These are phyloP conservation scores for Rubroshorea leprosula DNA, from an alignment of 345 rosid species.

Conservation along the genomic window DNA sequence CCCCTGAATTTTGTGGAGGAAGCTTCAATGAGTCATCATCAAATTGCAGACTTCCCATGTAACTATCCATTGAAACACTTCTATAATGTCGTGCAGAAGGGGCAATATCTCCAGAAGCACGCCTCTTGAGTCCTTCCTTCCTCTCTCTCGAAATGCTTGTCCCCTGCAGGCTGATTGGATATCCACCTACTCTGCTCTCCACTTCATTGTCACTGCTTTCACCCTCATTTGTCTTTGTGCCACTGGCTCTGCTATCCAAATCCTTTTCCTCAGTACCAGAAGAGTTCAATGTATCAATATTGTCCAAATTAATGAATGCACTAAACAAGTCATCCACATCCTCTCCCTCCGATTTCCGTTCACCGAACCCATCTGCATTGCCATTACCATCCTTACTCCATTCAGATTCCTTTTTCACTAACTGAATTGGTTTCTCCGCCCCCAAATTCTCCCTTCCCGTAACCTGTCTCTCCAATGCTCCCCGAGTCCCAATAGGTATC, in stretches of 20 bases:
- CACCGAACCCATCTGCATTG: slow-evolving; percentile 36
- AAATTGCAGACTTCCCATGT: slow-evolving; percentile 46
- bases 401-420: slow-evolving; percentile 27
- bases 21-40: slow-evolving; percentile 36
- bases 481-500: slow-evolving; percentile 14
- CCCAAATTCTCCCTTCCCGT: slow-evolving; percentile 16
- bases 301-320: slow-evolving; percentile 65
- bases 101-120: slow-evolving; percentile 55
- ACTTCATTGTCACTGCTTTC: slow-evolving; percentile 71
- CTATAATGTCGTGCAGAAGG: slow-evolving; percentile 44
- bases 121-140: slow-evolving; percentile 51
- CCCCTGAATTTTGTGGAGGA: slow-evolving; percentile 15
- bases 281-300: slow-evolving; percentile 55
- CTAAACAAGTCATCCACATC: slow-evolving; percentile 53
- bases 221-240: slow-evolving; percentile 49
- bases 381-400: slow-evolving; percentile 27
- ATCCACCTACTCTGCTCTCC: slow-evolving; percentile 50
- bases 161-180: slow-evolving; percentile 24
- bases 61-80: slow-evolving; percentile 79
- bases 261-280: slow-evolving; percentile 60
- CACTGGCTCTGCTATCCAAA: slow-evolving; percentile 60
- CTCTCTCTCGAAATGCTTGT: slow-evolving; percentile 27
- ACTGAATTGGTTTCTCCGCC: slow-evolving; percentile 25
- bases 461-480: slow-evolving; percentile 12
- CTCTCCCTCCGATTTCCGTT: slow-evolving; percentile 45